phyloP scores from a whole-genome alignment of 768 basidiomycete species.

The Kwoniella pini region DNA sequence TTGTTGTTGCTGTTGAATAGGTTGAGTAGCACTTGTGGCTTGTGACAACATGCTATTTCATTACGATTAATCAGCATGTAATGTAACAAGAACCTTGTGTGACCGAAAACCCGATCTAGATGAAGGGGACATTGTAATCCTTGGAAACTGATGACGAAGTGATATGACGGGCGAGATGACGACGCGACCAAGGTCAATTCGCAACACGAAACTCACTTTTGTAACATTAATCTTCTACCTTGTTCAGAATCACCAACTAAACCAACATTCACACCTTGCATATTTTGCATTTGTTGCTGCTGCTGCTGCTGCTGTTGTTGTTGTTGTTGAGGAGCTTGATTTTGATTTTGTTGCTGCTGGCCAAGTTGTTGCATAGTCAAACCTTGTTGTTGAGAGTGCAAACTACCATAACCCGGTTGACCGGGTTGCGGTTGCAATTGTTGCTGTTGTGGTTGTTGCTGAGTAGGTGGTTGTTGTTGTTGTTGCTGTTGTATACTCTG shows the following conservation, averaged over 20 bases:
- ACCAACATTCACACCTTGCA: slow-evolving; percentile 9
- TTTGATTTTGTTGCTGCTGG: slow-evolving; percentile 3
- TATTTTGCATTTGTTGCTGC: slow-evolving; percentile 13
- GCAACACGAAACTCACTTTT: slow-evolving; percentile 28
- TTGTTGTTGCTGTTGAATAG: slow-evolving; percentile 8
- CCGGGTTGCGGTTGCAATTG: slow-evolving; percentile 8
- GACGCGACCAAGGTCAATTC: too few relatives aligned
- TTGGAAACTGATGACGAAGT: too few relatives aligned
- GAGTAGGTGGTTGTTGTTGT: slow-evolving; percentile 11
- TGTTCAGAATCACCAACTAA: slow-evolving; percentile 22
- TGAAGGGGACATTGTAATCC: too few relatives aligned
- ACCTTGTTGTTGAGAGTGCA: slow-evolving; percentile 37
- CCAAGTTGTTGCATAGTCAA: not conserved
- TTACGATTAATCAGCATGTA: not conserved
- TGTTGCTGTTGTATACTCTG: slow-evolving; percentile 11
- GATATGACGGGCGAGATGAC: too few relatives aligned
- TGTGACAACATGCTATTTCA: slow-evolving; percentile 30
- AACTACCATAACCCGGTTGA: slow-evolving; percentile 12
- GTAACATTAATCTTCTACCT: slow-evolving; percentile 26
- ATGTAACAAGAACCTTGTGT: not conserved
- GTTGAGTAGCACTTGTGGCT: slow-evolving; percentile 12
- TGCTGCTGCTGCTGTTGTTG: not conserved
- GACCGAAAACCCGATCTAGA: not conserved
- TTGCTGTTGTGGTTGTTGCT: slow-evolving; percentile 13
- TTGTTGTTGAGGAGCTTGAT: not conserved